A percentile compares a stretch with the other conserved stretches of the same genome.
These are phyloP conservation scores for Cordyceps cateniannulata DNA, from an alignment of 2,329 filamentous ascomycete species.

Conservation along the genomic window DNA sequence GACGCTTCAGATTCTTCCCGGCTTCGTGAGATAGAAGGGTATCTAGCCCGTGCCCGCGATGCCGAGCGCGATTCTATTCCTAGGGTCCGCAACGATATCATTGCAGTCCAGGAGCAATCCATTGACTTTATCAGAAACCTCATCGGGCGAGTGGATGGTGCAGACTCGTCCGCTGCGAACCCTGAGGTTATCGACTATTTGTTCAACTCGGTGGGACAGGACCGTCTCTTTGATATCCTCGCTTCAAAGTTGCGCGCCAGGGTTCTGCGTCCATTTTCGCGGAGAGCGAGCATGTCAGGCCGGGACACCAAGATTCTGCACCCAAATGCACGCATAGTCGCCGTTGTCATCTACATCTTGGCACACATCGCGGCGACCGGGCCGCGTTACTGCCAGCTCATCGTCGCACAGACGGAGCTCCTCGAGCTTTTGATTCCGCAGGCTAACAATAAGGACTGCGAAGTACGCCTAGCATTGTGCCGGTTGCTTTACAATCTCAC, in stretches of 20 bases:
- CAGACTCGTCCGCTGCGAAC: constrained; percentile 45
- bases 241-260: constrained; percentile 67
- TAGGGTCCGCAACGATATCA: constrained; percentile 67
- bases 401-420: constrained; percentile 71
- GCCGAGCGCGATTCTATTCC: constrained; percentile 61
- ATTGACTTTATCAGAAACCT: constrained; percentile 87
- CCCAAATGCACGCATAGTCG: constrained; percentile 63
- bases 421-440: constrained; percentile 67
- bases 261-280: constrained; percentile 46
- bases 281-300: constrained; percentile 28
- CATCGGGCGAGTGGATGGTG: constrained; percentile 54
- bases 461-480: constrained; percentile 71
- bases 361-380: constrained; percentile 82
- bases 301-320: constrained; percentile 46
- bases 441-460: constrained; percentile 63
- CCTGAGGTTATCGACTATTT: constrained; percentile 79
- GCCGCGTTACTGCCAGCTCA: constrained; percentile 68
- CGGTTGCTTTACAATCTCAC: constrained; percentile 83
- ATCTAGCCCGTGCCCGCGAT: constrained; percentile 49
- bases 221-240: constrained; percentile 74
- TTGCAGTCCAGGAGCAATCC: constrained; percentile 84
- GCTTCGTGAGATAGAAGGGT: constrained; percentile 44
- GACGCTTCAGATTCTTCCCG: constrained; percentile 32
- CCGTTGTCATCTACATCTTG: constrained; percentile 72
- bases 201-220: constrained; percentile 67